These are phyloP conservation scores for Euphrasia confusa DNA, from an alignment of 257 asterid species.

Conservation along the genomic window DNA sequence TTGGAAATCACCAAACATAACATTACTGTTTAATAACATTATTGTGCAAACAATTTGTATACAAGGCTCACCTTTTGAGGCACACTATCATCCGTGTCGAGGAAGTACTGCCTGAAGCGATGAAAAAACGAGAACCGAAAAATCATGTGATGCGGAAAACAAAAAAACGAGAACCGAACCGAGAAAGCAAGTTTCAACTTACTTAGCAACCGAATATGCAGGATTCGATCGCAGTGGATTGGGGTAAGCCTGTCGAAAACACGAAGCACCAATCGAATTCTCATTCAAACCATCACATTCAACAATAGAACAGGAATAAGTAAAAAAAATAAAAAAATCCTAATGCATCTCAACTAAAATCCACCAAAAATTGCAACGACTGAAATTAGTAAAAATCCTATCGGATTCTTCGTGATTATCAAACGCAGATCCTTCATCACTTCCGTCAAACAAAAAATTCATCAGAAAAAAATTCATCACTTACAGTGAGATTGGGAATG, in stretches of 20 bases:
- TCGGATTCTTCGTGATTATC: neutral
- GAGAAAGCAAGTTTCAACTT: slow-evolving; percentile 24
- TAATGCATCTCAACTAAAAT: too few species aligned
- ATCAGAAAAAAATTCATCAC: too few species aligned
- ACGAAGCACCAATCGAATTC: slow-evolving; percentile 11
- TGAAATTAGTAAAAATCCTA: neutral
- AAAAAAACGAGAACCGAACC: too few species aligned
- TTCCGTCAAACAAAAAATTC: too few species aligned
- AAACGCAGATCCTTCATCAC: too few species aligned
- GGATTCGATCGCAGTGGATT: slow-evolving; percentile 50
- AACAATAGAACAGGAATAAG: too few species aligned
- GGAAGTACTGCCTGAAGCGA: slow-evolving; percentile 50
- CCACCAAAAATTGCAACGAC: too few species aligned
- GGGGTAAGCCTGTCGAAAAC: slow-evolving; percentile 43
- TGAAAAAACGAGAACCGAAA: too few species aligned
- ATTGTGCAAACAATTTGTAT: slow-evolving; percentile 4
- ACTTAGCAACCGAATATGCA: slow-evolving; percentile 57
- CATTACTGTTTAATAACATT: slow-evolving; percentile 13
- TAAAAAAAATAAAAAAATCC: too few species aligned
- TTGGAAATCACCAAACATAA: slow-evolving; percentile 15
- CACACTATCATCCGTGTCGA: slow-evolving; percentile 45
- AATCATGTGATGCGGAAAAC: too few species aligned
- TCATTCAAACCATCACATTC: too few species aligned
- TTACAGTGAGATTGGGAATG: slow-evolving; percentile 52
- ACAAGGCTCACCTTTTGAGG: slow-evolving; percentile 46